Evolutionary conservation across 1,139 yeast genomes (phyloP), one percentile per base, ranked within the genome.

Genomic region (Suhomyces kunorum): DNA sequence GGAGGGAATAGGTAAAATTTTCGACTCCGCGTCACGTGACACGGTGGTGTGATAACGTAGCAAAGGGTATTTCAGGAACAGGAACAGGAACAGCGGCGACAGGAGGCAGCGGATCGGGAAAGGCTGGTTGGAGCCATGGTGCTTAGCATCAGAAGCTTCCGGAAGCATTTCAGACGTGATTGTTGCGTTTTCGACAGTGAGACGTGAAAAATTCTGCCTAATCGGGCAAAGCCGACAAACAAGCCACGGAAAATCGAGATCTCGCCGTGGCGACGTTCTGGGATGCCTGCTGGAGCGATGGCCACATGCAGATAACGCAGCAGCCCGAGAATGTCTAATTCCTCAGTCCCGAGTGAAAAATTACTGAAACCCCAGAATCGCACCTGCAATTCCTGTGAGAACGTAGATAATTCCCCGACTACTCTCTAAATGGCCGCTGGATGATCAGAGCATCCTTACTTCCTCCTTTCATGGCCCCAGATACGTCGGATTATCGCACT

Each of bases 1-100:
- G 14, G 11, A 9, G 32, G 15, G 26, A 27, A 25, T 8, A 4
- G 8, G 12, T 26, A 34, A 34, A 36, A 30, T 36, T 36, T 36
- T 36, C 39, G 32, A 25, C 18, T 17, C 13, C 2, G 13, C 28
- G 34, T 30, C 39, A 36, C 39, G 29, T 36, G 39, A 17, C 25
- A n/a, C 28, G 13, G 23, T 31, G 34, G 34, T 31, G 14, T 16
- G 27, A 31, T 31, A 31, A 24, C 24, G 20, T n/a, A 27, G 16
- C 8, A 6, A 12, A 14, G 13, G 28, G 28, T 8, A 12, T 5
- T 11, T n/a, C 16, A 2, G n/a, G n/a, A n/a, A n/a, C n/a, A n/a
- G n/a, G n/a, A n/a, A n/a, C n/a, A n/a, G n/a, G n/a, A n/a, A n/a
- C n/a, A n/a, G n/a, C n/a, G n/a, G n/a, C n/a, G n/a, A n/a, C n/a